These are phyloP conservation scores for Styphnolobium japonicum DNA, from an alignment of 306 rosid species.

Conservation along the genomic window DNA sequence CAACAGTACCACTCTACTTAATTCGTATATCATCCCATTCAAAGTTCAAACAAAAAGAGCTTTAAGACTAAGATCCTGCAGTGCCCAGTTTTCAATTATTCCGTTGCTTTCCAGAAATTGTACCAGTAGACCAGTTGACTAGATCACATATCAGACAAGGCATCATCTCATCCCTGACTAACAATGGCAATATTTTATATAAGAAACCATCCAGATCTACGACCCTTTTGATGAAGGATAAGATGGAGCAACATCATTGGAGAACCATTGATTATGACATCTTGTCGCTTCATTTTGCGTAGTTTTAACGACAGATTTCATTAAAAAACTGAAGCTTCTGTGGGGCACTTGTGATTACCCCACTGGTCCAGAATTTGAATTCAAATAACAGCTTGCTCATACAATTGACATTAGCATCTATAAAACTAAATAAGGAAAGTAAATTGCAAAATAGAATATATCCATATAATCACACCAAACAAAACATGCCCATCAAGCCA, in stretches of 20 bases:
- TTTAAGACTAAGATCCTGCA: slow-evolving; percentile 11
- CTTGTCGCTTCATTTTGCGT: slow-evolving; percentile 33
- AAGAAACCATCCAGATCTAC: slow-evolving; percentile 33
- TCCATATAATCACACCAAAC: slow-evolving; percentile 16
- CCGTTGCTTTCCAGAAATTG: slow-evolving; percentile 26
- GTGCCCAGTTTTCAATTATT: not conserved
- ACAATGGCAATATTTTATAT: not conserved
- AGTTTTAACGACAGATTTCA: slow-evolving; percentile 39
- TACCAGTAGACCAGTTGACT: slow-evolving; percentile 49
- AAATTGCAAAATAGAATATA: not conserved
- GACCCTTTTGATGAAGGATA: slow-evolving; percentile 30
- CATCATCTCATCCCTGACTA: slow-evolving; percentile 38
- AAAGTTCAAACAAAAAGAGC: not conserved
- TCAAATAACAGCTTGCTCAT: slow-evolving; percentile 8
- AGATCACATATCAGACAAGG: slow-evolving; percentile 7
- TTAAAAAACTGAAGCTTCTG: slow-evolving; percentile 20
- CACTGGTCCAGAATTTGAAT: slow-evolving; percentile 23
- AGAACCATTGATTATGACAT: slow-evolving; percentile 23
- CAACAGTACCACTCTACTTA: slow-evolving; percentile 47
- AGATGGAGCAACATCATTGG: slow-evolving; percentile 38
- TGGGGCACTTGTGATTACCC: slow-evolving; percentile 14
- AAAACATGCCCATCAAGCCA: slow-evolving; percentile 23
- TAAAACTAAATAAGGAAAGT: not conserved
- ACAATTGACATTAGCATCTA: not conserved
- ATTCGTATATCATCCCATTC: slow-evolving; percentile 26